Base-by-base conservation (phyloP, 169 alveolate species). In the Plasmodium billcollinsi region DNA sequence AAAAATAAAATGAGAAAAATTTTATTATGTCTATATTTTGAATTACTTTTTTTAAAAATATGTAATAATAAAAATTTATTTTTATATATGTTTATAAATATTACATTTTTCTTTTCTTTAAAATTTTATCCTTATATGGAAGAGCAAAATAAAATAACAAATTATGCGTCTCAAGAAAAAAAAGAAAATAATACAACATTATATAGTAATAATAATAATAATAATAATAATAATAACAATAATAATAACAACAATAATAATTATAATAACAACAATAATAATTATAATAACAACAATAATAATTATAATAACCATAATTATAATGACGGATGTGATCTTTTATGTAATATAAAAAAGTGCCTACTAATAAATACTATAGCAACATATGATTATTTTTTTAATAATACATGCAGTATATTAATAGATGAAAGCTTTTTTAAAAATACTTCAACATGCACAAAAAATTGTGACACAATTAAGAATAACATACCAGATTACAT, bases 1-100 rank as follows among this genome's bases (percentile, higher is more conserved):
- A 52, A 70, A 62, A 80, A 80, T 72, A 80, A 67, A 50, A n/a
- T 67, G 12, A 80, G 91, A 72, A 80, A 45, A 69, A 54, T 45
- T 54, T 71, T 80, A 21, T 15, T 80, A 59, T 80, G 91, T 56
- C 3, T 80, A 59, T 80, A 80, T 47, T 80, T 80, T 12, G 91
- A 80, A 80, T 61, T 80, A 26, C 9, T 80, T 1, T 72, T 80
- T 67, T 47, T 67, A 26, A 61, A 26, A 5, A 80, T 80, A 8
- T 80, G 91, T 56, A 80, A 80, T 9, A 70, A 80, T 58, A 70
- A 45, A 33, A 73, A 80, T 21, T 33, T 80, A 14, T 49, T 80
- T 0, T 20, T 72, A 43, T 80, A 80, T 24, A 80, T 80, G 91
- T 80, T 80, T 62, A 54, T 80, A 71, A 80, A 80, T 29, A 67